Evolutionary conservation across 306 rosid genomes (phyloP).

Genomic region (Aeschynomene evenia): DNA sequence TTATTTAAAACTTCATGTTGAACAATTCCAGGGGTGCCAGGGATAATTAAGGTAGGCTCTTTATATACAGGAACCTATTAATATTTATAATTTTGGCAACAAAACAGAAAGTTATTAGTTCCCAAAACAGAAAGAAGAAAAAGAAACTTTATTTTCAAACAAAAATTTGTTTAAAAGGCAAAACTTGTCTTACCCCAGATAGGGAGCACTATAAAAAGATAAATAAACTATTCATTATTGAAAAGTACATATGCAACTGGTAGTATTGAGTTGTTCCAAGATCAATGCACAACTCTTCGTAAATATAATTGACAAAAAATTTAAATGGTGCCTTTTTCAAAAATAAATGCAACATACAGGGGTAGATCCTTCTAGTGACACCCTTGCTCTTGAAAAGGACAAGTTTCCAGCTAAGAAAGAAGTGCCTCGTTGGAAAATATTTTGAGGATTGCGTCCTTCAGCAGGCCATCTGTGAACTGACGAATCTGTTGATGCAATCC

Average conservation of each 20-base stretch:
- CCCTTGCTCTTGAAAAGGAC: conserved; percentile 94
- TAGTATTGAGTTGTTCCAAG: conserved; percentile 14
- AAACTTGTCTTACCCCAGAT: conserved; percentile 3
- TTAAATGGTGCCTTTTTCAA: background rate
- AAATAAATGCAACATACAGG: conserved; percentile 61
- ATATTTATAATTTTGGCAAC: conserved; percentile 24
- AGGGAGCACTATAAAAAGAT: background rate
- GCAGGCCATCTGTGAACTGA: conserved; percentile 89
- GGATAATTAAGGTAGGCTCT: conserved; percentile 71
- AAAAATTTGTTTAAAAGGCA: conserved; percentile 22
- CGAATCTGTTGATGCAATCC: conserved; percentile 95
- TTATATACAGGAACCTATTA: conserved; percentile 85
- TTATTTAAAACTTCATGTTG: conserved; percentile 94
- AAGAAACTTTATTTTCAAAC: conserved; percentile 22
- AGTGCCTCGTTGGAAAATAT: conserved; percentile 79
- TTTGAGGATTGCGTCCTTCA: conserved; percentile 81
- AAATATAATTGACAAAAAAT: conserved; percentile 4
- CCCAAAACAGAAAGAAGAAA: conserved; percentile 26
- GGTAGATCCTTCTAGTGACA: conserved; percentile 87
- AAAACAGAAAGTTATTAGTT: conserved; percentile 27
- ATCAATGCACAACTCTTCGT: conserved; percentile 13
- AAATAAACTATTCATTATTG: conserved; percentile 12
- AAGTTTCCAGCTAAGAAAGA: conserved; percentile 95
- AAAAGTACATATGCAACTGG: conserved; percentile 21
- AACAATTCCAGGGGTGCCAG: conserved; percentile 88